Evolutionary conservation across 139 green algal species (phyloP).

Genomic region (Zygnema cylindricum): DNA sequence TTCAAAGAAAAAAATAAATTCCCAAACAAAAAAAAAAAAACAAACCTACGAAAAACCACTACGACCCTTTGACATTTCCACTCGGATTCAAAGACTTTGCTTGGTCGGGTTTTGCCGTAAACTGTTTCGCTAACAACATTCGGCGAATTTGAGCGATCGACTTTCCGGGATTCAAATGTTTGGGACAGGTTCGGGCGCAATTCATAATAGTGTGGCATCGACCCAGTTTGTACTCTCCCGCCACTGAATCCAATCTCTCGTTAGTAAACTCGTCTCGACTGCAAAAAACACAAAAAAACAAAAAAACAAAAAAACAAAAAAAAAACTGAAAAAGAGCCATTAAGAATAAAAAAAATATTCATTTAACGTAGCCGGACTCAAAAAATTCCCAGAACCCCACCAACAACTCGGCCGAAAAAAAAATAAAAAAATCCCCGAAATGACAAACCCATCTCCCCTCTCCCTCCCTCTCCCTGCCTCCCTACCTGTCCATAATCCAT

Average conservation of each 20-base stretch:
- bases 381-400: too few species aligned
- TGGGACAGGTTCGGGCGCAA: constrained; percentile 79
- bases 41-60: not conserved
- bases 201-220: constrained; percentile 98
- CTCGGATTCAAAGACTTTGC: not conserved
- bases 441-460: too few species aligned
- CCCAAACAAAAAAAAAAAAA: too few species aligned
- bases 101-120: not conserved
- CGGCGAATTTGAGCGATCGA: constrained; percentile 93
- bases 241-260: constrained; percentile 83
- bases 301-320: too few species aligned
- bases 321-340: too few species aligned
- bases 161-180: constrained; percentile 93
- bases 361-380: too few species aligned
- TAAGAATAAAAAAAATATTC: too few species aligned
- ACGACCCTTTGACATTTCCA: not conserved
- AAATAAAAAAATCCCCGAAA: too few species aligned
- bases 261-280: constrained; percentile 87
- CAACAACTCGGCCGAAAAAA: too few species aligned
- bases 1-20: too few species aligned
- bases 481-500: constrained; percentile 63
- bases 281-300: constrained; percentile 3
- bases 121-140: constrained; percentile 22
- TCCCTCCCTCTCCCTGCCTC: too few species aligned
- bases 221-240: constrained; percentile 96